A percentile compares a stretch with the other conserved stretches of the same genome.
These are phyloP conservation scores for Parmelia sp. DNA, from an alignment of 495 filamentous ascomycete genomes.

Conservation along the genomic window DNA sequence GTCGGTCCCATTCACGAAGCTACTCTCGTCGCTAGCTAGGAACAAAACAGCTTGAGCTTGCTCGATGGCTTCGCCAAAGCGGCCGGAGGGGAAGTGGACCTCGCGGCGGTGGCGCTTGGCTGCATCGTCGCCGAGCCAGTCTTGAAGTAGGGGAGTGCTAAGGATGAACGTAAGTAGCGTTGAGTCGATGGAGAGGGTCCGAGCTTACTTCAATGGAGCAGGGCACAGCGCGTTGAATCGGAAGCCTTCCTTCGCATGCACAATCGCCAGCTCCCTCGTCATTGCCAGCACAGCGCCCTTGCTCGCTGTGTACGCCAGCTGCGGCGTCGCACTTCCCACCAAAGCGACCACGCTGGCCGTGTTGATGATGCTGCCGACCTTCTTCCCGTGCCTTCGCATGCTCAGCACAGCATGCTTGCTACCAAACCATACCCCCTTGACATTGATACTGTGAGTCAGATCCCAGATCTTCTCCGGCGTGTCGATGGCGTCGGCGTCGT, in stretches of 20 bases:
- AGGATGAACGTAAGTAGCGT: background rate
- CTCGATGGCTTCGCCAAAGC: slow-evolving; percentile 93
- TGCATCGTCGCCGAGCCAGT: slow-evolving; percentile 88
- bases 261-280: slow-evolving; percentile 75
- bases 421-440: slow-evolving; percentile 97
- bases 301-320: slow-evolving; percentile 89
- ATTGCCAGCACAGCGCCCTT: slow-evolving; percentile 91
- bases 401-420: slow-evolving; percentile 86
- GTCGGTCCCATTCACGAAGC: slow-evolving; percentile 87
- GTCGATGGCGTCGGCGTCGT: slow-evolving; percentile 77
- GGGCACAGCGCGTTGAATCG: slow-evolving; percentile 91
- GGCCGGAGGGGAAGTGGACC: slow-evolving; percentile 90
- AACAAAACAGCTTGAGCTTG: slow-evolving; percentile 93
- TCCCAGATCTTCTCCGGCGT: slow-evolving; percentile 94
- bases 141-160: slow-evolving; percentile 74
- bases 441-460: slow-evolving; percentile 87
- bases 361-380: slow-evolving; percentile 79
- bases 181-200: too few species aligned
- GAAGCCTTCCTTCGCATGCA: slow-evolving; percentile 76
- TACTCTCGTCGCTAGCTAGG: slow-evolving; percentile 87
- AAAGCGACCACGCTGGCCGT: slow-evolving; percentile 89
- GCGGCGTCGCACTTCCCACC: slow-evolving; percentile 88
- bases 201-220: slow-evolving; percentile 69
- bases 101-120: slow-evolving; percentile 79
- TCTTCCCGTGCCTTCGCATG: slow-evolving; percentile 74